These are phyloP conservation scores for Aurinia saxatilis DNA, from an alignment of 345 rosid species.

Conservation along the genomic window DNA sequence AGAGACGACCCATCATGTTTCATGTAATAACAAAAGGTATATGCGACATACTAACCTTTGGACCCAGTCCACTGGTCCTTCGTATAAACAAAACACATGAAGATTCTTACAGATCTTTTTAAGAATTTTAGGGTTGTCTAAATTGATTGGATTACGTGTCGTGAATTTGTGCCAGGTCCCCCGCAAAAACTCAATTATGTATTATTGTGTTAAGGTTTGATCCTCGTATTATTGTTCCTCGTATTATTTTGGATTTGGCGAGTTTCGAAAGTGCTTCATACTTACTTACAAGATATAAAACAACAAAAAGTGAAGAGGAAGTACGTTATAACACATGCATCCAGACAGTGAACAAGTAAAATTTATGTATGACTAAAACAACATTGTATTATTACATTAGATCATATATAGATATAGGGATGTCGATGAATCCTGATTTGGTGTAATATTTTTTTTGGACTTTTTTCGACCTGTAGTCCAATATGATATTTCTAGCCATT, in stretches of 20 bases:
- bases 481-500: no score
- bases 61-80: slow-evolving; percentile 23
- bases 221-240: slow-evolving; percentile 13
- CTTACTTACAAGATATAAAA: neutral
- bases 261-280: neutral
- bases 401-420: neutral
- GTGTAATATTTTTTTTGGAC: neutral
- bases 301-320: neutral
- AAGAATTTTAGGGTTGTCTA: slow-evolving; percentile 9
- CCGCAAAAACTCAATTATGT: neutral
- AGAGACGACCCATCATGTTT: slow-evolving; percentile 5
- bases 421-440: neutral
- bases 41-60: slow-evolving; percentile 15
- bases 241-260: neutral
- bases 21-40: neutral
- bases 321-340: neutral
- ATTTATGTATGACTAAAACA: neutral
- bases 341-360: neutral
- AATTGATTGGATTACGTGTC: slow-evolving; percentile 23
- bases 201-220: slow-evolving; percentile 3
- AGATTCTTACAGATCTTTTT: neutral
- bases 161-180: neutral
- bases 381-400: neutral
- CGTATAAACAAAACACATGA: neutral
- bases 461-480: no score